Evolutionary conservation across 2,329 filamentous ascomycete genomes (phyloP).

Genomic region (Aspergillus amoenus): DNA sequence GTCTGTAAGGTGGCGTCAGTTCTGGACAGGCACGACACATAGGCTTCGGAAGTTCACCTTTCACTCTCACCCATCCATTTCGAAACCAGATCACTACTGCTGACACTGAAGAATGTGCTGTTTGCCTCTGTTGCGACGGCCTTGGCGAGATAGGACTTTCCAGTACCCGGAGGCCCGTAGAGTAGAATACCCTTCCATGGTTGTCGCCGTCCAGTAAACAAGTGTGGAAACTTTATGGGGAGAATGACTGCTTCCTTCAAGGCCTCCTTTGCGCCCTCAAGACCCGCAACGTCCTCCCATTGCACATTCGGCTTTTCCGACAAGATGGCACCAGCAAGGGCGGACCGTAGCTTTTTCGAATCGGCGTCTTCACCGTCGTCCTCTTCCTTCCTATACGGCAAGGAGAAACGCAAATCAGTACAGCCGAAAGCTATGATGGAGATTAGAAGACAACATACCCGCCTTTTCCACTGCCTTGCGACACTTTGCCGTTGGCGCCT

Average conservation of each 20-base stretch:
- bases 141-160: constrained; percentile 96
- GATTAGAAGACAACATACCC: constrained; percentile 42
- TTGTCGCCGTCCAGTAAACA: constrained; percentile 94
- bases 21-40: not conserved
- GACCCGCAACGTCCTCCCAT: constrained; percentile 96
- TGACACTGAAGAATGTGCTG: constrained; percentile 98
- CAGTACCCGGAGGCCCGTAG: constrained; percentile 93
- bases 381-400: constrained; percentile 47
- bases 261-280: constrained; percentile 93
- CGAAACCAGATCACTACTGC: constrained; percentile 92
- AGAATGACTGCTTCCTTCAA: constrained; percentile 96
- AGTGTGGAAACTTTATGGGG: constrained; percentile 95
- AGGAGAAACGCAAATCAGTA: constrained; percentile 2
- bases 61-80: constrained; percentile 99
- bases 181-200: constrained; percentile 98
- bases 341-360: constrained; percentile 89
- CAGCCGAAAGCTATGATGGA: not conserved
- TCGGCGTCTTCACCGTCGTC: constrained; percentile 75
- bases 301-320: constrained; percentile 94
- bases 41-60: constrained; percentile 58
- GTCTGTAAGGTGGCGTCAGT: constrained; percentile 48
- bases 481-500: constrained; percentile 51
- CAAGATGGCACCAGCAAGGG: constrained; percentile 86
- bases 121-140: constrained; percentile 98
- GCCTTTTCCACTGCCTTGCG: constrained; percentile 54